Evolutionary conservation across 768 basidiomycete genomes (phyloP), one percentile per base, ranked within the genome.

Genomic region (Pulveroboletus sp.): DNA sequence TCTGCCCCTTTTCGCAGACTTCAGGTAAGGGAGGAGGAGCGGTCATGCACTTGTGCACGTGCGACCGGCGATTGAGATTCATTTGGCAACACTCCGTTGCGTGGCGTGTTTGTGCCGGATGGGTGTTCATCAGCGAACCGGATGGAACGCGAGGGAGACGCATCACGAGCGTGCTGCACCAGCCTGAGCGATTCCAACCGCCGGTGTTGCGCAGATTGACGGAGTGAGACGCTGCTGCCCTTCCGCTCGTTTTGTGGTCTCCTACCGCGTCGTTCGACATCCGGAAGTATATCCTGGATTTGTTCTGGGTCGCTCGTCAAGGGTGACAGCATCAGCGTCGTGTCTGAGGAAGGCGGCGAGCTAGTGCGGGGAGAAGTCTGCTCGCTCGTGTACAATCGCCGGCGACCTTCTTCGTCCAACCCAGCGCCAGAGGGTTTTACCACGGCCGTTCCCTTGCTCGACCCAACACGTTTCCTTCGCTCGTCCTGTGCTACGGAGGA

Each of bases 131-230:
- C 76, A 35, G 69, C 74, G 56, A 76, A 78, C 32, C 74, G 71
- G 46, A 78, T 69, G 11, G 76, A 78, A n/a, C 76, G 74, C 8
- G 71, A 54, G 1, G 76, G 76, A 7, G 77, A 78, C 41, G 60
- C 68, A 4, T 75, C 76, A 21, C 76, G 70, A 15, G 66, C 57
- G 18, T 49, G 56, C n/a, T 39, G 30, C 37, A 39, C 37, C 6
- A 53, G 35, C 24, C 26, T 59, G 24, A 68, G 62, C 6, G 66
- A 69, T 42, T 68, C 66, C 7, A 68, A 58, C 11, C 66, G 57
- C 45, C 66, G 59, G 40, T 68, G 68, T 6, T 51, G 60, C 46
- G 64, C 28, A 5, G 66, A 66, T 13, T 51, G 39, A 30, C 39
- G 68, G 14, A 55, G 35, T 1, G 63, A 62, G 5, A 55, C 26